Base-by-base conservation (phyloP, 768 basidiomycete genomes). In the Hysterangium stoloniferum region DNA sequence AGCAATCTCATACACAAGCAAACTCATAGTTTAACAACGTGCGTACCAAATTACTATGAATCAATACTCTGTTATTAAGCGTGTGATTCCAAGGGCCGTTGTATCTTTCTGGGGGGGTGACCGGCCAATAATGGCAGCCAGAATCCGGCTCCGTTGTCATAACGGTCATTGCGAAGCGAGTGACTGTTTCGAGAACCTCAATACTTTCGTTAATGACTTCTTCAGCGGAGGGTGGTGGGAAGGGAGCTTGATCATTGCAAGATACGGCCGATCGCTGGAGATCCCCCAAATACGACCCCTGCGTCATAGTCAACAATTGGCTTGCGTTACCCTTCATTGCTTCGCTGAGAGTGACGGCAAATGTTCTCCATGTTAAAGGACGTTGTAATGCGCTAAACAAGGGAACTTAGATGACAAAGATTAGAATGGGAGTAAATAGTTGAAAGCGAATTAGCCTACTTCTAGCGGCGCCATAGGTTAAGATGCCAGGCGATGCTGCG, bases 41-140 rank as follows among this genome's bases (percentile, higher is more conserved):
- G n/a, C 38, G 12, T 52, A 37, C 54, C 51, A 61, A 59, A 51
- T 64, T 64, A 53, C 61, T 64, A 13, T 62, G 48, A 44, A 64
- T 59, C 45, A 63, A 37, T 57, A 64, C 59, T 33, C 61, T 59
- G 45, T 54, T 58, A 34, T 57, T 53, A 15, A 64, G 45, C 11
- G 35, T 63, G 38, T 60, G 58, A 45, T 64, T 63, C 62, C 63
- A 64, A 34, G 63, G 63, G 9, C 63, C 62, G 0, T 22, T 36
- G 37, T 62, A 64, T 17, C 61, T 37, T 53, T 64, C 60, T 7
- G 59, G 59, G 1, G 58, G 56, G 11, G 36, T 41, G 31, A 56
- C 59, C 20, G 48, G 48, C 53, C 53, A 54, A 36, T 35, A 56
- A 12, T 56, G 53, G 35, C 55, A 56, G 3, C 41, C 43, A 9